Evolutionary conservation across 192 early-diverging fungal species (phyloP).

Genomic region (Backusella australiensis): DNA sequence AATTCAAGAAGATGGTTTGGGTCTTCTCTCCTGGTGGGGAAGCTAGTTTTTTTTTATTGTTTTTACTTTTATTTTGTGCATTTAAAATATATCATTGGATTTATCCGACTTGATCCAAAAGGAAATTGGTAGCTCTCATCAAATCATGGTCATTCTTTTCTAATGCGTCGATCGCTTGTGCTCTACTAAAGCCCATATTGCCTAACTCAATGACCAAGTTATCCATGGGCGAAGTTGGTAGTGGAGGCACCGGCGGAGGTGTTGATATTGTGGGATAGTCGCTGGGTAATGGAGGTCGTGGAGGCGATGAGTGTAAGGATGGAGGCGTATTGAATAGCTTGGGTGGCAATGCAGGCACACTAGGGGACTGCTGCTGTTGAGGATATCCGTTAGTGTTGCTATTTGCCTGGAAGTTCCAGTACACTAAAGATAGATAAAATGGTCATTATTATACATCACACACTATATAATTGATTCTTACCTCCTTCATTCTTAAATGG

Average conservation of each 20-base stretch:
- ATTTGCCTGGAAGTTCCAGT: constrained; percentile 13
- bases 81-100: background rate
- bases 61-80: background rate
- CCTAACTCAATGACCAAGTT: constrained; percentile 42
- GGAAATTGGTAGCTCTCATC: constrained; percentile 73
- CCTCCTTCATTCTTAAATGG: constrained; percentile 14
- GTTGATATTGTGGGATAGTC: constrained; percentile 18
- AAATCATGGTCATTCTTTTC: constrained; percentile 76
- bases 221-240: background rate
- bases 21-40: constrained; percentile 72
- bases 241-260: constrained; percentile 15
- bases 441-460: too few relatives aligned
- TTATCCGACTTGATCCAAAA: constrained; percentile 53
- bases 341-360: constrained; percentile 25
- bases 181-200: constrained; percentile 72
- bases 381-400: background rate
- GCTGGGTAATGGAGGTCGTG: constrained; percentile 9
- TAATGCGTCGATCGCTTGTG: constrained; percentile 70
- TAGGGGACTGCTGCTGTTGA: constrained; percentile 1
- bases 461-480: background rate
- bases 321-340: constrained; percentile 22
- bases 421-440: background rate
- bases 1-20: constrained; percentile 68
- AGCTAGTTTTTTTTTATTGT: constrained; percentile 1
- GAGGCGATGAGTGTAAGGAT: constrained; percentile 13